Percentiles rank a stretch among this genome's conserved stretches.
Conservation (phyloP, 2,329 filamentous ascomycete species). For the Aquanectria penicillioides region DNA sequence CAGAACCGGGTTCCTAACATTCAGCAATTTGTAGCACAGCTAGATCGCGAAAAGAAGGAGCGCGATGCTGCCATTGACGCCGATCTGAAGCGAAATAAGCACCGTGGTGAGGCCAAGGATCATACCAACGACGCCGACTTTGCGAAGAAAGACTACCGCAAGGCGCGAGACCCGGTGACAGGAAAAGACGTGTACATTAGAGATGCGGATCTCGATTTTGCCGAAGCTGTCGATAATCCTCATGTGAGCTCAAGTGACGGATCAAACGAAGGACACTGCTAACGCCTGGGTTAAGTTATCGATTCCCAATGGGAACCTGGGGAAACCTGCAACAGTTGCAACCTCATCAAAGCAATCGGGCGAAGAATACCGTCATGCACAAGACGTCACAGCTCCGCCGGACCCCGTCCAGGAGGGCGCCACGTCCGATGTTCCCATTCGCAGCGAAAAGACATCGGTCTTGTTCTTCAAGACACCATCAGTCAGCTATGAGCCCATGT, state of each 20-base stretch:
- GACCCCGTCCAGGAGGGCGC: slow-evolving; percentile 84
- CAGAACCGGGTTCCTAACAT: slow-evolving; percentile 88
- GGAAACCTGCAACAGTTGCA: slow-evolving; percentile 76
- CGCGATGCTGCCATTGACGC: slow-evolving; percentile 78
- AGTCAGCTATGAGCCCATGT: slow-evolving; percentile 91
- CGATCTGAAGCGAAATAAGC: slow-evolving; percentile 52
- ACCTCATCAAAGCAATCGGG: slow-evolving; percentile 77
- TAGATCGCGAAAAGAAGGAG: slow-evolving; percentile 82
- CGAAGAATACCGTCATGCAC: slow-evolving; percentile 83
- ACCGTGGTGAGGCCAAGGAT: slow-evolving; percentile 50
- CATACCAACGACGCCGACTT: slow-evolving; percentile 54
- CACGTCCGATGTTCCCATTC: slow-evolving; percentile 94
- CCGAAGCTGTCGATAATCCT: slow-evolving; percentile 77
- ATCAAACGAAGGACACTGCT: background rate
- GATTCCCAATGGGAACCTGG: slow-evolving; percentile 89
- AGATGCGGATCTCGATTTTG: slow-evolving; percentile 76
- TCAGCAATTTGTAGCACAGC: slow-evolving; percentile 79
- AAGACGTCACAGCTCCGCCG: slow-evolving; percentile 91
- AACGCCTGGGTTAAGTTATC: slow-evolving; percentile 64
- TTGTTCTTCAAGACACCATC: slow-evolving; percentile 95
- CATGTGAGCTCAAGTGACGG: slow-evolving; percentile 56
- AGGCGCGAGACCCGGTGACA: slow-evolving; percentile 88
- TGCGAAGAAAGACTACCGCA: slow-evolving; percentile 66
- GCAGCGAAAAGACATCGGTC: slow-evolving; percentile 95
- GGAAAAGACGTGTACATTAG: slow-evolving; percentile 88